phyloP scores from a whole-genome alignment of 2,329 filamentous ascomycete species.

The Cryphonectria naterciae region DNA sequence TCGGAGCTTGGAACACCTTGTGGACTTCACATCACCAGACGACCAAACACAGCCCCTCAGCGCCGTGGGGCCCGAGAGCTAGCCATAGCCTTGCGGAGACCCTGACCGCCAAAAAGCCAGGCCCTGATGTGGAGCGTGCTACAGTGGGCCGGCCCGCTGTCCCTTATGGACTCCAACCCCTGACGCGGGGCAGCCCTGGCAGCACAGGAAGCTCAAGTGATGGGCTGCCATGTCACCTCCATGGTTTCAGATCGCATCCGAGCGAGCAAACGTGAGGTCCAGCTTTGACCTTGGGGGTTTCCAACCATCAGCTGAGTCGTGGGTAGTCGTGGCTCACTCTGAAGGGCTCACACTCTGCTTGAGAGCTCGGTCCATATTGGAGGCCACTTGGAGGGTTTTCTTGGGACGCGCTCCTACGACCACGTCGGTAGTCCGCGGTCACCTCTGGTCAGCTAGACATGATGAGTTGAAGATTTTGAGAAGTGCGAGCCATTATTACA shows the following conservation, averaged over 20 bases:
- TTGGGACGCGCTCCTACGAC: not conserved
- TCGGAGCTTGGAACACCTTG: not conserved
- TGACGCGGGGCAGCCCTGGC: slow-evolving; percentile 6
- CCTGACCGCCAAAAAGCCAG: slow-evolving; percentile 11
- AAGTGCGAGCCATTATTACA: not conserved
- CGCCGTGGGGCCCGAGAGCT: slow-evolving; percentile 9
- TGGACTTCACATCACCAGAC: not conserved
- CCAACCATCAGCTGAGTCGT: not conserved
- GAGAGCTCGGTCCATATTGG: not conserved
- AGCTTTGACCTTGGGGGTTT: not conserved
- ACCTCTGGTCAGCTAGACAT: not conserved
- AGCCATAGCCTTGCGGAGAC: slow-evolving; percentile 6
- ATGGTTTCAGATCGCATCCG: not conserved
- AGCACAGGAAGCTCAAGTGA: not conserved
- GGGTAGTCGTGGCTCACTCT: not conserved
- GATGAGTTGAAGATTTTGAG: not conserved
- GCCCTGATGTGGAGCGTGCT: not conserved
- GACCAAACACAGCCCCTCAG: slow-evolving; percentile 6
- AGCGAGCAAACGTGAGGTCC: not conserved
- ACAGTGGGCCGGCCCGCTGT: slow-evolving; percentile 15
- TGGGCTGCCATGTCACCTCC: not conserved
- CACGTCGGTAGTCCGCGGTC: not conserved
- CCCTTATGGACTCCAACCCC: not conserved
- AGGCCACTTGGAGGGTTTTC: not conserved
- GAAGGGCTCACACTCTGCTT: not conserved